Conservation (phyloP, 306 rosid species). For the Senna siamea region DNA sequence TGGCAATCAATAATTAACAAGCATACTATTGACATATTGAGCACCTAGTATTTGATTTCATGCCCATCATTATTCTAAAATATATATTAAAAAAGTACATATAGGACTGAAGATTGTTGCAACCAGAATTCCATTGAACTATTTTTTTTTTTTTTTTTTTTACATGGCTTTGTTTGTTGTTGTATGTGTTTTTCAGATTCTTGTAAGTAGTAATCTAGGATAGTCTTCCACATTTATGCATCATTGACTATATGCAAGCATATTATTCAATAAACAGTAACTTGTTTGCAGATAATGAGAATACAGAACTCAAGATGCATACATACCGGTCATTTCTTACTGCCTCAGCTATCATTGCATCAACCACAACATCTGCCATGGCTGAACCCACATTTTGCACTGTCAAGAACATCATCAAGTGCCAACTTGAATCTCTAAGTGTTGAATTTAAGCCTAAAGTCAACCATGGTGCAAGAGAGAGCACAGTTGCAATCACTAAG, state of each 20-base stretch:
- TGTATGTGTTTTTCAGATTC: background rate
- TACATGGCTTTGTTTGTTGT: no score
- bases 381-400: slow-evolving; percentile 86
- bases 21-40: background rate
- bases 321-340: slow-evolving; percentile 73
- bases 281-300: slow-evolving; percentile 4
- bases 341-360: slow-evolving; percentile 95
- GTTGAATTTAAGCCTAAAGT: slow-evolving; percentile 60
- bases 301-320: slow-evolving; percentile 35
- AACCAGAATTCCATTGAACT: background rate
- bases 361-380: slow-evolving; percentile 92
- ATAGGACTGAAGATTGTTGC: background rate
- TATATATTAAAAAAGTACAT: background rate
- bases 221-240: slow-evolving; percentile 5
- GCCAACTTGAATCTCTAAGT: slow-evolving; percentile 68
- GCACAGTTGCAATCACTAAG: slow-evolving; percentile 74
- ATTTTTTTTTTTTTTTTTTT: background rate
- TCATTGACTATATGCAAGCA: slow-evolving; percentile 31
- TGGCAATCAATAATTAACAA: background rate
- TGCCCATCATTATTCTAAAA: background rate
- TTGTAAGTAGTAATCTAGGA: background rate
- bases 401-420: slow-evolving; percentile 68
- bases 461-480: slow-evolving; percentile 83
- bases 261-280: slow-evolving; percentile 11
- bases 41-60: slow-evolving; percentile 7